Percentiles rank a stretch among this genome's conserved stretches.
Evolutionary conservation across 2,329 filamentous ascomycete species (phyloP).

Genomic region (Cercospora sp.): DNA sequence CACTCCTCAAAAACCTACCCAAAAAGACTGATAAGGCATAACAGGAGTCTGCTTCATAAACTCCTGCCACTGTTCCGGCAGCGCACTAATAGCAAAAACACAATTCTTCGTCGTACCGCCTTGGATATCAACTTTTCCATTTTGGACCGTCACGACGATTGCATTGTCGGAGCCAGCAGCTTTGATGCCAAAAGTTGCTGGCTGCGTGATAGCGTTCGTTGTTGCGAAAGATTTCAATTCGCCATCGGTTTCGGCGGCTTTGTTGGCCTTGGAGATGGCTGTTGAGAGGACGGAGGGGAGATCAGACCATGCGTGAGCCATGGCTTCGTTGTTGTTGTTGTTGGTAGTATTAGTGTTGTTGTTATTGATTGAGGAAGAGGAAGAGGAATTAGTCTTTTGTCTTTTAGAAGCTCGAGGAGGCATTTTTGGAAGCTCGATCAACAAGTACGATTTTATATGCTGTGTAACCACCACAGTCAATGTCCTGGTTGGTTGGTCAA

Average conservation of each 20-base stretch:
- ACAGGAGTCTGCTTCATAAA: conserved; percentile 48
- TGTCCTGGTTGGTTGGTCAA: not conserved
- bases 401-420: conserved; percentile 21
- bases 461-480: conserved; percentile 17
- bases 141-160: conserved; percentile 35
- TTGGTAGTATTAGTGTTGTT: too few relatives aligned
- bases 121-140: conserved; percentile 33
- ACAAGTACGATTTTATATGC: conserved; percentile 11
- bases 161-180: conserved; percentile 32
- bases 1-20: conserved; percentile 40
- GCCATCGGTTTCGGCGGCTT: conserved; percentile 32
- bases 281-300: conserved; percentile 31
- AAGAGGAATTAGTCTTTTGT: conserved; percentile 22
- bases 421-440: conserved; percentile 10
- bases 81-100: conserved; percentile 44
- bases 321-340: conserved; percentile 14
- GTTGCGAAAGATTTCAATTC: conserved; percentile 37
- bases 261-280: conserved; percentile 33
- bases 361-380: conserved; percentile 1
- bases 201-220: conserved; percentile 33
- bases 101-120: conserved; percentile 30
- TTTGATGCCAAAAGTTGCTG: conserved; percentile 39
- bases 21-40: conserved; percentile 49
- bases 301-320: conserved; percentile 36
- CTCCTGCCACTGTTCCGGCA: conserved; percentile 50